Percentiles rank a stretch among this genome's conserved stretches.
phyloP scores from a whole-genome alignment of 129 eudicot species.

The Flaveria ramosissima region DNA sequence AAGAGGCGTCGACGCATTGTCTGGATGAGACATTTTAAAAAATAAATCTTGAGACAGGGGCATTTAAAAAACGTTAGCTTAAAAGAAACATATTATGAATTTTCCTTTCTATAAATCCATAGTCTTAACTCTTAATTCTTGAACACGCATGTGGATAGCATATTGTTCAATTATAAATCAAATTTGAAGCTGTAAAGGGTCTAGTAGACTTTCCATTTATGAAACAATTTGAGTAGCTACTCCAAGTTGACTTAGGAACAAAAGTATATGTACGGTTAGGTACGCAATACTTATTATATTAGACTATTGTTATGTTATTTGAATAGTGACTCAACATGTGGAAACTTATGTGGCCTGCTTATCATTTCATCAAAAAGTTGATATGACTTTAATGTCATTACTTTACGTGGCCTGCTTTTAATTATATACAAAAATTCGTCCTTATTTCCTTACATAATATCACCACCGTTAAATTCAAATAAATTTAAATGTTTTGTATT shows the following conservation, averaged over 20 bases:
- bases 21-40: too few species aligned
- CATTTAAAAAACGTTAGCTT: too few species aligned
- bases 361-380: not conserved
- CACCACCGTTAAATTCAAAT: not conserved
- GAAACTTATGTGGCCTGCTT: constrained; percentile 6
- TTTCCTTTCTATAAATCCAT: not conserved
- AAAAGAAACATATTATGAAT: too few species aligned
- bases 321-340: not conserved
- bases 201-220: not conserved
- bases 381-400: not conserved
- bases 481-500: not conserved
- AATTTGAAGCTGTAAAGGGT: not conserved
- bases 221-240: not conserved
- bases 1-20: too few species aligned
- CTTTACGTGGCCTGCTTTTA: not conserved
- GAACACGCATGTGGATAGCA: not conserved
- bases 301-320: not conserved
- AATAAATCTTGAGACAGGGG: too few species aligned
- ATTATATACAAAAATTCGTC: not conserved
- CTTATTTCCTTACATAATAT: not conserved
- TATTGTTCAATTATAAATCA: too few species aligned
- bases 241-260: not conserved
- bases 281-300: not conserved
- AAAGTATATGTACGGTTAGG: constrained; percentile 11
- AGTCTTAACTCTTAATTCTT: not conserved